These are phyloP conservation scores for Cercospora janseana DNA, from an alignment of 2,329 filamentous ascomycete genomes.

Conservation along the genomic window DNA sequence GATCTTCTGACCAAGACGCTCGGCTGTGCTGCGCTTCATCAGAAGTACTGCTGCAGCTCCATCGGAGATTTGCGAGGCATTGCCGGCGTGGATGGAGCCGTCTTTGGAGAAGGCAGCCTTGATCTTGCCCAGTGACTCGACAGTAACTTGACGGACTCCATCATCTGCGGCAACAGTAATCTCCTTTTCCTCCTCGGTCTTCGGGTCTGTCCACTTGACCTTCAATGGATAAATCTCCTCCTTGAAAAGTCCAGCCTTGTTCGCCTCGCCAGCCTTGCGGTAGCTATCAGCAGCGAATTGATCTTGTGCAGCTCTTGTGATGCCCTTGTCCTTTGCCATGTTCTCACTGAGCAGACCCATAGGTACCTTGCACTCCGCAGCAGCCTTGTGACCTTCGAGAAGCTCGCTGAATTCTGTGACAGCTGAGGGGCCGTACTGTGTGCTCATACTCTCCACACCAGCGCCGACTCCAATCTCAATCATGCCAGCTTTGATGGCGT, in stretches of 20 bases:
- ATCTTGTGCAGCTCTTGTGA: constrained; percentile 74
- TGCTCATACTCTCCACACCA: constrained; percentile 94
- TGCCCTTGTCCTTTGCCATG: constrained; percentile 83
- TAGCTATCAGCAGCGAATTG: constrained; percentile 92
- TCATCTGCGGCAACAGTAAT: constrained; percentile 84
- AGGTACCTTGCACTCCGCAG: constrained; percentile 94
- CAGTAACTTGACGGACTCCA: constrained; percentile 80
- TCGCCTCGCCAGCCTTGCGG: constrained; percentile 82
- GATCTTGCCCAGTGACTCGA: constrained; percentile 87
- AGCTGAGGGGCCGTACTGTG: constrained; percentile 83
- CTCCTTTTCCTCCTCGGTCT: constrained; percentile 79
- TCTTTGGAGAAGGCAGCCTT: constrained; percentile 85
- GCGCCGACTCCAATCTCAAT: constrained; percentile 93
- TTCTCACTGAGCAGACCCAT: constrained; percentile 93
- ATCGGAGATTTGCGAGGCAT: constrained; percentile 92
- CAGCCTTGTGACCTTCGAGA: constrained; percentile 74
- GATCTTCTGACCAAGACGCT: constrained; percentile 82
- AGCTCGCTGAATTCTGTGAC: constrained; percentile 91
- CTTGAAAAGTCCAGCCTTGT: constrained; percentile 84
- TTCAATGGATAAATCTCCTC: constrained; percentile 86
- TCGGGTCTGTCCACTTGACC: constrained; percentile 85
- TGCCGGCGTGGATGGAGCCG: constrained; percentile 92
- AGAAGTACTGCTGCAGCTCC: constrained; percentile 91
- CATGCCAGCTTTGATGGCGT: constrained; percentile 86
- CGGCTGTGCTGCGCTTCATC: constrained; percentile 90